Evolutionary conservation across 805 yeast species (phyloP), one percentile per base, ranked within the genome.

Genomic region (Teunomyces barrocoloradensis): DNA sequence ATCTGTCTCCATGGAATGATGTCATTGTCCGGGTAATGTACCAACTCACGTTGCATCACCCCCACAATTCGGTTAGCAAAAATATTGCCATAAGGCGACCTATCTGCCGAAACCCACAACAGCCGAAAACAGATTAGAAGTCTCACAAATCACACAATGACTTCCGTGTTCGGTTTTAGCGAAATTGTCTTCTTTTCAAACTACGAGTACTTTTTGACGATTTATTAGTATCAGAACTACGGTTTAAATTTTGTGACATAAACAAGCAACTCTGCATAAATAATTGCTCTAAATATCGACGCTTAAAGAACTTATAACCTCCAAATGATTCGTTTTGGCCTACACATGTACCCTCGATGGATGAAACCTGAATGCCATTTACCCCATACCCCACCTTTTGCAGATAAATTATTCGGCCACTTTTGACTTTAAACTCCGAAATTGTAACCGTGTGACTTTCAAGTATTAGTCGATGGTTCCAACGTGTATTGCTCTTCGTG

Each of bases 121-220:
- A 12, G 23, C 27, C 23, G 38, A 35, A 35, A 17, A 18, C 17
- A 17, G 38, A 15, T n/a, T 12, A 34, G 13, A 21, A 20, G 38
- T 13, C 38, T 37, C 15, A 37, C 15, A 37, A 13, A 15, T 37
- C 29, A 23, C 12, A 3, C 29, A 21, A 37, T 13, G 38, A 13
- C 28, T 37, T 37, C 29, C 40, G 29, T 13, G 28, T 37, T 37
- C 40, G 40, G 40, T 12, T 23, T 37, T 37, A 36, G 40, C 18
- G 18, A 18, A 13, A 17, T 21, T n/a, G 20, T 23, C n/a, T 17
- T 37, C 11, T 12, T 20, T 12, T 7, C 29, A 23, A 7, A 5
- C 5, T 23, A 13, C 40, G 40, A n/a, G 15, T 37, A 9, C 23
- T 21, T 10, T 13, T 37, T 20, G 6, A 9, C 10, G 11, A 9